Percentiles rank a stretch among this genome's conserved stretches.
phyloP scores from a whole-genome alignment of 2,329 filamentous ascomycete genomes.

The Lachnellula willkommii region DNA sequence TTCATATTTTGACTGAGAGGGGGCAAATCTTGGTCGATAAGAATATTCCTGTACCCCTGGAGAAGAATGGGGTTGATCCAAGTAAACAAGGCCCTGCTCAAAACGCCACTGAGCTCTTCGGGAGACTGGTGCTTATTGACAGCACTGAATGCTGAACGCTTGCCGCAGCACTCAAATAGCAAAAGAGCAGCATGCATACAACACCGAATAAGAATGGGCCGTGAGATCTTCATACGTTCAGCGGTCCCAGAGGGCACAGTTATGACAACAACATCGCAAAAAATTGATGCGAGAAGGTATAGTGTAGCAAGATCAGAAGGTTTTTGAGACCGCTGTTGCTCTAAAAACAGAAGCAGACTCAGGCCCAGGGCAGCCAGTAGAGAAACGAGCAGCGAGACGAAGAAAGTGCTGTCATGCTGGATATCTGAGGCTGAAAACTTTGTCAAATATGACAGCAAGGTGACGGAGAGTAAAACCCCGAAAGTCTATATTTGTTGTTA shows the following conservation, averaged over 20 bases:
- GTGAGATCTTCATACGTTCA: background rate
- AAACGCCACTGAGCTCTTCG: conserved; percentile 14
- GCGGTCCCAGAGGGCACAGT: conserved; percentile 1
- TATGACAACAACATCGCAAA: conserved; percentile 11
- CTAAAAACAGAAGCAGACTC: conserved; percentile 13
- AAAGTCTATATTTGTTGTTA: conserved; percentile 1
- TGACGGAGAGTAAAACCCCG: conserved; percentile 1
- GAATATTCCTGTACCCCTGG: conserved; percentile 16
- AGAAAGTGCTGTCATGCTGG: background rate
- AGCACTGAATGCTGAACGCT: conserved; percentile 1
- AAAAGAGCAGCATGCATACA: conserved; percentile 10
- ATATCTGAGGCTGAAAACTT: background rate
- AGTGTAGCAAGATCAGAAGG: conserved; percentile 14
- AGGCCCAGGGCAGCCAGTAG: conserved; percentile 13
- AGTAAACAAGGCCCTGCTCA: conserved; percentile 16
- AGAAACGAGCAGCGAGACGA: conserved; percentile 10
- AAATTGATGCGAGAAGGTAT: conserved; percentile 15
- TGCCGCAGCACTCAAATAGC: conserved; percentile 11
- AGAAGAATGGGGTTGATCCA: conserved; percentile 24
- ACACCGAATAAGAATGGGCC: conserved; percentile 1
- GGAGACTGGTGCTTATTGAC: conserved; percentile 4
- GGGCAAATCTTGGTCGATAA: conserved; percentile 19
- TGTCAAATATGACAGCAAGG: background rate
- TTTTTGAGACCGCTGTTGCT: conserved; percentile 10
- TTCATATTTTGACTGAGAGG: conserved; percentile 11